Conservation (phyloP, 257 asterid species). For the Nicotiana undulata region DNA sequence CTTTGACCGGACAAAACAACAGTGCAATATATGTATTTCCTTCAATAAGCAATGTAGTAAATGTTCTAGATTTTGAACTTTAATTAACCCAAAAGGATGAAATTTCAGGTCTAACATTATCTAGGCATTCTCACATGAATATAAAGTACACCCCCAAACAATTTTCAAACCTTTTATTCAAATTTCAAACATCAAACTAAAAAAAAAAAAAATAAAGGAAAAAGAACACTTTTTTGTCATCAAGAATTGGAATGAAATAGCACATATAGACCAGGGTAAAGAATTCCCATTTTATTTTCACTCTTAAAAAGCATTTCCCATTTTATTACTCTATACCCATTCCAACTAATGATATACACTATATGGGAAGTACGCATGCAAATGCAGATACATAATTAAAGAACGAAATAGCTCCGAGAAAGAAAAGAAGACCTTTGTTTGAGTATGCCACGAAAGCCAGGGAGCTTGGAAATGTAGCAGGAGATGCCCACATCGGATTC, state of each 20-base stretch:
- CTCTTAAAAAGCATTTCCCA: not conserved
- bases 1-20: not conserved
- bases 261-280: not conserved
- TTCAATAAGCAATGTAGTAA: not conserved
- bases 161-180: not conserved
- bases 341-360: not conserved
- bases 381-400: not conserved
- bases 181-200: not conserved
- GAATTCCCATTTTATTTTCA: not conserved
- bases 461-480: constrained; percentile 72
- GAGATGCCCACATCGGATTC: constrained; percentile 76
- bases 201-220: not conserved
- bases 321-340: not conserved
- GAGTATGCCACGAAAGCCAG: constrained; percentile 83
- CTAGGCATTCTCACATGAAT: not conserved
- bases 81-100: not conserved
- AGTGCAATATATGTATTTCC: not conserved
- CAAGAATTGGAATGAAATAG: not conserved
- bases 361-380: not conserved
- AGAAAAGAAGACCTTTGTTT: constrained; percentile 59
- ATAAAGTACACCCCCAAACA: not conserved
- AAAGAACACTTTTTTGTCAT: not conserved
- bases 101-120: not conserved
- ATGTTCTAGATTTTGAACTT: not conserved
- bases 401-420: not conserved